phyloP scores from a whole-genome alignment of 805 yeast genomes.

The Candida bentonensis region DNA sequence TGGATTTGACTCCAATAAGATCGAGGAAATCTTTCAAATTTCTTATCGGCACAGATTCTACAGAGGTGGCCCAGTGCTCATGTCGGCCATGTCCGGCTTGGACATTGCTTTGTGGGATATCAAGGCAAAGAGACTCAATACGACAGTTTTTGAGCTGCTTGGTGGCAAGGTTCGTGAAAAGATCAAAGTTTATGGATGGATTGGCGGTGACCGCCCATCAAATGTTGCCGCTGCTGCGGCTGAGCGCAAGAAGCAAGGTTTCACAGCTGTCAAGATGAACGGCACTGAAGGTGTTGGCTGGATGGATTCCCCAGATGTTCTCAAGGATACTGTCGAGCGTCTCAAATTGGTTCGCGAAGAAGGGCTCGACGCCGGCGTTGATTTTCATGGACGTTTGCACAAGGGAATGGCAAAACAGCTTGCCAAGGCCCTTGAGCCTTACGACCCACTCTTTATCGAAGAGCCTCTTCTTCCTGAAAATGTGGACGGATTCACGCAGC shows the following conservation, averaged over 20 bases:
- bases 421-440: conserved; percentile 16
- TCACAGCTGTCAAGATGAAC: conserved; percentile 22
- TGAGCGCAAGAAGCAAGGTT: conserved; percentile 18
- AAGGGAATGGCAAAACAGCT: conserved; percentile 20
- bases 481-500: conserved; percentile 13
- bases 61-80: conserved; percentile 21
- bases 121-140: conserved; percentile 20
- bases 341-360: conserved; percentile 12
- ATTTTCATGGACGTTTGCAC: conserved; percentile 21
- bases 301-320: conserved; percentile 16
- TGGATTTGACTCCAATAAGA: conserved; percentile 19
- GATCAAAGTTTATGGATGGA: conserved; percentile 20
- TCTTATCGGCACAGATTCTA: conserved; percentile 21
- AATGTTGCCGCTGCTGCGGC: conserved; percentile 17
- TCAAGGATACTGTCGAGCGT: conserved; percentile 17
- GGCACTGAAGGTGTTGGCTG: conserved; percentile 18
- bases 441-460: conserved; percentile 18
- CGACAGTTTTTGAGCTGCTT: conserved; percentile 18
- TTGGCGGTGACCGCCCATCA: conserved; percentile 20
- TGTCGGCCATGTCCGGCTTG: conserved; percentile 21
- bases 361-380: conserved; percentile 19
- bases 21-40: conserved; percentile 17
- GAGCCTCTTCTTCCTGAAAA: conserved; percentile 19
- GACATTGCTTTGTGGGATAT: conserved; percentile 23
- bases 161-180: conserved; percentile 20